Evolutionary conservation across 768 basidiomycete species (phyloP), one percentile per base, ranked within the genome.

Genomic region (Lactarius indigo): DNA sequence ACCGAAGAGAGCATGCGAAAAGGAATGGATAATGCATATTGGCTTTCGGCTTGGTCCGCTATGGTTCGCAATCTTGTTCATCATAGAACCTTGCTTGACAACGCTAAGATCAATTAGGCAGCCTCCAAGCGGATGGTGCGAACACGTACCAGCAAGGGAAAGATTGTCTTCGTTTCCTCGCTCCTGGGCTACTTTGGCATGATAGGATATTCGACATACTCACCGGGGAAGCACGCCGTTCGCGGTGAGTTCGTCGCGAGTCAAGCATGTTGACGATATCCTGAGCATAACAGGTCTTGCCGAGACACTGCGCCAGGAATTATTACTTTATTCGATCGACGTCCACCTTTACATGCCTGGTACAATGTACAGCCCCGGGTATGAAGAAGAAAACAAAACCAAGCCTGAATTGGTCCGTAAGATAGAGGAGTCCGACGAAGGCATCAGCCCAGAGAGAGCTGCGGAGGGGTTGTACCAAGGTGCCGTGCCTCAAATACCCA

Each of bases 151-250:
- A 75, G 78, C 26, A 82, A 84, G 66, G 85, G 89, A 23, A 92
- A 90, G 73, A 87, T 94, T 44, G 80, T 91, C 20, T 85, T 96
- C 47, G 84, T 92, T 28, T 87, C 87, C 1, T 92, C 91, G 0
- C 84, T 87, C 7, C 76, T 94, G 15, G 90, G 87, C 2, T 87
- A 87, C 71, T 87, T 93, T 79, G 83, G 85, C 2, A 85, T 94
- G 63, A 77, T 90, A 3, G 94, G 95, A 0, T 96, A 87, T 71
- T 80, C 88, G 2, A 84, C 86, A 1, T 96, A 96, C 75, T 80
- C 90, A 0, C 92, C 94, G 0, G 89, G 86, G 10, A 96, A 96
- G 74, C 89, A 91, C 71, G 95, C 95, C 10, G 74, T 96, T 8
- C 79, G 92, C 78, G 94, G 94, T 92, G 70, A 54, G 77, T 68